Evolutionary conservation across 495 filamentous ascomycete species (phyloP).

Genomic region (Friedmanniomyces simplex): DNA sequence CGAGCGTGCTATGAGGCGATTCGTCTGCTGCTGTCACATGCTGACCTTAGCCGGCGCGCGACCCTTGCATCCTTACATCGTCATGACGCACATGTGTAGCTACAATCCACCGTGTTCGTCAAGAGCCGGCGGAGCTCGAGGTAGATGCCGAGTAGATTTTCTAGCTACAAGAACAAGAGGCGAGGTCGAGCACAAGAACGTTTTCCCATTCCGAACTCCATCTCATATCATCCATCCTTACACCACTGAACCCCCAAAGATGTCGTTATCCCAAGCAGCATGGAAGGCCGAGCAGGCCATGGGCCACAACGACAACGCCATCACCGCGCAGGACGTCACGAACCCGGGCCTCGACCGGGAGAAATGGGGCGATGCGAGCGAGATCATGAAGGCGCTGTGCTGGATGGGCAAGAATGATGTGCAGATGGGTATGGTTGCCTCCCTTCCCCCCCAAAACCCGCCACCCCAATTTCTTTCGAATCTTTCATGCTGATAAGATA

Average conservation of each 20-base stretch:
- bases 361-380: slow-evolving; percentile 36
- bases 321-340: slow-evolving; percentile 48
- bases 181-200: not conserved
- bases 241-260: slow-evolving; percentile 17
- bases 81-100: too few species aligned
- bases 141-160: not conserved
- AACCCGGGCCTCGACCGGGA: slow-evolving; percentile 31
- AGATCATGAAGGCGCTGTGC: slow-evolving; percentile 61
- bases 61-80: too few species aligned
- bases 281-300: slow-evolving; percentile 52
- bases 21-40: not conserved
- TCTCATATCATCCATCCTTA: not conserved
- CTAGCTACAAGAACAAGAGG: not conserved
- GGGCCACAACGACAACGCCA: slow-evolving; percentile 50
- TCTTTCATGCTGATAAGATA: too few species aligned
- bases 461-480: not conserved
- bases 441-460: not conserved
- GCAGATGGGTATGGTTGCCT: slow-evolving; percentile 37
- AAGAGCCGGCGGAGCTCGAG: not conserved
- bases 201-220: too few species aligned
- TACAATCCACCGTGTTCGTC: not conserved
- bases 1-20: not conserved
- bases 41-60: not conserved
- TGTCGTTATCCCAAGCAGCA: slow-evolving; percentile 54
- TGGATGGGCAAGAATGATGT: slow-evolving; percentile 66